A percentile compares a stretch with the other conserved stretches of the same genome.
phyloP scores from a whole-genome alignment of 1,284 basidiomycete species.

The Trichosporon faecale region DNA sequence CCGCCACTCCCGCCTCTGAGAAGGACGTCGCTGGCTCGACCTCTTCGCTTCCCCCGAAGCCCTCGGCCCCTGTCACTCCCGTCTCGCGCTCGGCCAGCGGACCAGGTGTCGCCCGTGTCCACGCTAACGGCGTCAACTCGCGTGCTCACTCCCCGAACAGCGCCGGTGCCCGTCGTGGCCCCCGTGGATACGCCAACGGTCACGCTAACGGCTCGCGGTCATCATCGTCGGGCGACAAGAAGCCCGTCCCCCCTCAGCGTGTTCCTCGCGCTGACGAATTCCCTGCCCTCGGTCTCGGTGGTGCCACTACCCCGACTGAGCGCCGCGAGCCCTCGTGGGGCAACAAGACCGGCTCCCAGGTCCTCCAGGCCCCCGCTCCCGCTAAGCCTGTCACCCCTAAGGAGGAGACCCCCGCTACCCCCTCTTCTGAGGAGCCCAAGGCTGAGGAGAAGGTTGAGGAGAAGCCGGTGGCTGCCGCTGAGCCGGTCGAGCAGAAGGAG shows the following conservation, averaged over 20 bases:
- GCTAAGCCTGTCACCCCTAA: conserved; percentile 34
- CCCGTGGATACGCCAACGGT: conserved; percentile 22
- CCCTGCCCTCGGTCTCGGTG: conserved; percentile 42
- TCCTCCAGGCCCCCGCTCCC: conserved; percentile 50
- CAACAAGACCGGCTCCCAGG: conserved; percentile 51
- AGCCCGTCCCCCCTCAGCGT: conserved; percentile 36
- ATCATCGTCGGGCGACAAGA: conserved; percentile 28
- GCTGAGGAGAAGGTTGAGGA: conserved; percentile 17
- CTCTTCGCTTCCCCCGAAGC: conserved; percentile 36
- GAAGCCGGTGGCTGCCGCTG: neutral
- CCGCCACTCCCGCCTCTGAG: conserved; percentile 21
- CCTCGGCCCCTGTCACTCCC: conserved; percentile 28
- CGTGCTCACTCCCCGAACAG: conserved; percentile 48
- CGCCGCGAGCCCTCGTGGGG: conserved; percentile 36
- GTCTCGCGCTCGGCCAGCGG: conserved; percentile 43
- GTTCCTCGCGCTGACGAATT: conserved; percentile 52
- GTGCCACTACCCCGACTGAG: conserved; percentile 27
- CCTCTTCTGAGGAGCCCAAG: conserved; percentile 6
- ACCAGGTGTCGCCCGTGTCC: conserved; percentile 42
- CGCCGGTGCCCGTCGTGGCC: conserved; percentile 15
- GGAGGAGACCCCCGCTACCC: conserved; percentile 12
- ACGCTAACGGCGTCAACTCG: conserved; percentile 37
- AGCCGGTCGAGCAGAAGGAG: neutral
- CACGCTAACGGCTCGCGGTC: conserved; percentile 26
- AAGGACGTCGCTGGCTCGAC: conserved; percentile 17